Evolutionary conservation across 441 rosid genomes (phyloP).

Genomic region (Geranium incanum): DNA sequence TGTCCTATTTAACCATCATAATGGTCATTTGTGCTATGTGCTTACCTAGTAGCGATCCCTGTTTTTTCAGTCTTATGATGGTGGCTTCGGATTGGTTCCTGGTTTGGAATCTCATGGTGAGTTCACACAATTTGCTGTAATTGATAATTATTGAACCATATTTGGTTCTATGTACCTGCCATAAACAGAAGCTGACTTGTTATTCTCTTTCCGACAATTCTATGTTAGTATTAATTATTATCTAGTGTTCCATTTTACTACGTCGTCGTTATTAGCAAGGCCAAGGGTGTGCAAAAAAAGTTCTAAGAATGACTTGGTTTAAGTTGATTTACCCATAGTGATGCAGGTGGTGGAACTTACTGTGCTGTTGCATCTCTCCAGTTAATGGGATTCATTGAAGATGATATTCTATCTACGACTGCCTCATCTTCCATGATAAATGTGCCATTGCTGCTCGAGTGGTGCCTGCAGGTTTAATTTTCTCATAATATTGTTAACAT

Average conservation of each 20-base stretch:
- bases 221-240: not conserved
- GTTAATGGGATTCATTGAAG: conserved; percentile 75
- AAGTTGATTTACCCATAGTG: conserved; percentile 28
- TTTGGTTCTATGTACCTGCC: not conserved
- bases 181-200: not conserved
- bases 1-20: not conserved
- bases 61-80: conserved; percentile 77
- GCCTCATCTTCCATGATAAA: conserved; percentile 40
- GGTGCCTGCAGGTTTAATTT: conserved; percentile 62
- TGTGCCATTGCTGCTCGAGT: conserved; percentile 49
- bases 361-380: conserved; percentile 89
- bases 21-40: not conserved
- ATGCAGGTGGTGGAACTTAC: conserved; percentile 88
- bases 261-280: not conserved
- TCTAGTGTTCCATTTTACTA: not conserved
- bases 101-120: conserved; percentile 96
- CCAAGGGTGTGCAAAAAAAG: not conserved
- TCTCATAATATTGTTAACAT: conserved; percentile 13
- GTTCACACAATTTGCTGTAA: conserved; percentile 22
- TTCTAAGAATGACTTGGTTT: not conserved
- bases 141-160: not conserved
- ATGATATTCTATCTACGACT: conserved; percentile 42
- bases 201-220: not conserved
- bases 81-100: conserved; percentile 90
- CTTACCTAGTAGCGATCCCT: conserved; percentile 17